Evolutionary conservation across 257 asterid species (phyloP).

Genomic region (Oldenlandia corymbosa): DNA sequence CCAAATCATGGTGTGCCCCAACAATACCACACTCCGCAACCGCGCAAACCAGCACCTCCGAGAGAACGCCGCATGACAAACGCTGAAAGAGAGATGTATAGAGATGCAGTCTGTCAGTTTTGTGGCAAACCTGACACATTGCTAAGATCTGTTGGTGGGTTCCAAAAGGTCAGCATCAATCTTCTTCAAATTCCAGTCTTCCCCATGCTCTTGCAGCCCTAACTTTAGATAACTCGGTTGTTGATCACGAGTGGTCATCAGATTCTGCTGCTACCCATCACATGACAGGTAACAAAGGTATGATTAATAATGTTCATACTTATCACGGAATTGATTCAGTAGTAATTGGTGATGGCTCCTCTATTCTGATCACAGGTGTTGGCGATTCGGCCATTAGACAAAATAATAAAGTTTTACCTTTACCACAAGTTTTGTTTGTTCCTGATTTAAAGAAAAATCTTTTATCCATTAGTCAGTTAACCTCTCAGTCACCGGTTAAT

Average conservation of each 20-base stretch:
- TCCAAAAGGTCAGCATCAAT: not conserved
- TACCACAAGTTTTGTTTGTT: not conserved
- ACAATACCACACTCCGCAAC: not conserved
- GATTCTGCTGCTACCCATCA: not conserved
- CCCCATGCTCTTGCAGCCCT: not conserved
- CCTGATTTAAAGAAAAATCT: too few relatives aligned
- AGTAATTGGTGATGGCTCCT: too few relatives aligned
- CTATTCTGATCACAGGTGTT: not conserved
- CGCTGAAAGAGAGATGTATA: not conserved
- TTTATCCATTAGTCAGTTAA: not conserved
- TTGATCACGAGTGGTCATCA: not conserved
- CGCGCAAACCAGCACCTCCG: not conserved
- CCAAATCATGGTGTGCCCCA: too few relatives aligned
- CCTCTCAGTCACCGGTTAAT: too few relatives aligned
- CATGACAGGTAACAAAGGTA: not conserved
- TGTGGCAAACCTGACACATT: not conserved
- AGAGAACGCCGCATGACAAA: not conserved
- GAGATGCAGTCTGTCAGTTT: not conserved
- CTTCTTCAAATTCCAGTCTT: not conserved
- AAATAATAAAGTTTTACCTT: not conserved
- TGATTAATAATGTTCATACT: not conserved
- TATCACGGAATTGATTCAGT: not conserved
- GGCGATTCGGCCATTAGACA: not conserved
- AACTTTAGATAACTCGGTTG: not conserved
- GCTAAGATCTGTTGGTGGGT: slow-evolving; percentile 2